Evolutionary conservation across 805 yeast species (phyloP).

Genomic region (Sungouiozyma intestinalis): DNA sequence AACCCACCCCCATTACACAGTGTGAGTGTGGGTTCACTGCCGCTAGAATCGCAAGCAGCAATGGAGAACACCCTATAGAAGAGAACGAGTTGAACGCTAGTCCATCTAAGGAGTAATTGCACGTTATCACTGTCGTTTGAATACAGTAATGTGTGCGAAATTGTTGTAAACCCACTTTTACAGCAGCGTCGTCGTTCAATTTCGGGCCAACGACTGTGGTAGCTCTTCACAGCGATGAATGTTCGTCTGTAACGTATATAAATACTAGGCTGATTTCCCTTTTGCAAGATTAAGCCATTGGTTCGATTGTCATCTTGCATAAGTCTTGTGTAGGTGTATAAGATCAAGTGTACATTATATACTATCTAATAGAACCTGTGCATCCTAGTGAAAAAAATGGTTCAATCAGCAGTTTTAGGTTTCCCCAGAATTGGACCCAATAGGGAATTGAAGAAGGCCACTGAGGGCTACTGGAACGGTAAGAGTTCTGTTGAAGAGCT

Average conservation of each 20-base stretch:
- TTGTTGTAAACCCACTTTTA: background rate
- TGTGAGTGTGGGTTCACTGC: background rate
- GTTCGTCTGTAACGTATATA: background rate
- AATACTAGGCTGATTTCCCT: background rate
- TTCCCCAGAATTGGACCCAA: slow-evolving; percentile 99
- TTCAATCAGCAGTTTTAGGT: slow-evolving; percentile 94
- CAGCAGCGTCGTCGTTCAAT: too few relatives aligned
- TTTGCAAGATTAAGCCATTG: background rate
- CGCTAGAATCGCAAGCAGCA: too few relatives aligned
- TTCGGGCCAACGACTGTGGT: too few relatives aligned
- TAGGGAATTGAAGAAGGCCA: slow-evolving; percentile 97
- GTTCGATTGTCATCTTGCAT: background rate
- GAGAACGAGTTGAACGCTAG: background rate
- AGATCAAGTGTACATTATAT: too few relatives aligned
- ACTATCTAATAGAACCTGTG: background rate
- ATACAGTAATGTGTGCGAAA: background rate
- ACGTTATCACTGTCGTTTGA: background rate
- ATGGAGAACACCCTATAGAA: too few relatives aligned
- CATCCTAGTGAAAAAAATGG: slow-evolving; percentile 45
- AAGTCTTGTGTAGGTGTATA: background rate
- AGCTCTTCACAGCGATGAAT: too few relatives aligned
- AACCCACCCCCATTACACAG: background rate
- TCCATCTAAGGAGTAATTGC: background rate
- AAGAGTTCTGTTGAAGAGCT: slow-evolving; percentile 81
- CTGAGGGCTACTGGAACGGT: slow-evolving; percentile 98